Evolutionary conservation across 306 rosid genomes (phyloP), one percentile per base, ranked within the genome.

Genomic region (Casuarina glauca): DNA sequence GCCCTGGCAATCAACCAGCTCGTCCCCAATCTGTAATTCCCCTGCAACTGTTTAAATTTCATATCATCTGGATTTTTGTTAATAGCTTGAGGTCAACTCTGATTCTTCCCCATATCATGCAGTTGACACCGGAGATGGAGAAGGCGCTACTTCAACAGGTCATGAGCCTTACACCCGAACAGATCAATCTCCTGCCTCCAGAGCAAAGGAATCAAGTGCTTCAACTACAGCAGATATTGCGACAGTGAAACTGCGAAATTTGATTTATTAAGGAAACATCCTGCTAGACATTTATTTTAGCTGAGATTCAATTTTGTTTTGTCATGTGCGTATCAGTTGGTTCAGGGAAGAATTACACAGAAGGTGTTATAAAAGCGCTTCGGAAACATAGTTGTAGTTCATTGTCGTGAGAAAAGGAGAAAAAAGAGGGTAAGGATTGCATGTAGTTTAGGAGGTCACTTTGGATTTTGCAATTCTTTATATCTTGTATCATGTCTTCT

Each of bases 191-290:
- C 41, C 79, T 91, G 17, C 98, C 99, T 67, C 97, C 98, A 12
- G 99, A 96, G 74, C 98, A 93, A 80, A 87, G 97, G 80, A 93
- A 87, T 77, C 99, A 93, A 88, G 99, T 96, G 84, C 89, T 93
- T 72, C 97, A 93, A 82, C 89, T 96, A 77, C 99, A 93, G 84
- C 92, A 88, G 83, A 88, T 93, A 74, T 77, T 93, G 84, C 94
- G 93, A 74, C 95, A 96, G 77, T 95, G 85, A 95, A 70, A 80
- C 80, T 2, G 44, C 13, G 49, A 41, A 26, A 55, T 60, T 13
- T 16, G 12, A 19, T 39, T 51, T 67, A 35, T 32, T 71, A 4
- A 9, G 20, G 16, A 45, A 44, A 80, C 87, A 46, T 78, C 76
- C 49, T 77, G n/a, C 73, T 67, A 38, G 32, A 73, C 41, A 61